phyloP scores from a whole-genome alignment of 2,329 filamentous ascomycete species.

The Corniculantispora saksenae region DNA sequence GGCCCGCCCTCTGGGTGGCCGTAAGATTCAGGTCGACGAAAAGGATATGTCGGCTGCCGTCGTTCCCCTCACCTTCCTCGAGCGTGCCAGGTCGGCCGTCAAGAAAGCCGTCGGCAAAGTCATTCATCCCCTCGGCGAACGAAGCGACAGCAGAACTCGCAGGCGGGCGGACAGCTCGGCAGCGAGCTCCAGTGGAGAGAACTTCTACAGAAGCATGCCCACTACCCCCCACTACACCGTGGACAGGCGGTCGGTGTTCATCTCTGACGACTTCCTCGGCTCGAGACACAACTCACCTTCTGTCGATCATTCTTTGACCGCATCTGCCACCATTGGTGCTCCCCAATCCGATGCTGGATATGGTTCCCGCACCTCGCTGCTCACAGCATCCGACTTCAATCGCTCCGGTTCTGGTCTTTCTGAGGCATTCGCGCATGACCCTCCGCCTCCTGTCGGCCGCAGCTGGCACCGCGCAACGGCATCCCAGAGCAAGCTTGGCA shows the following conservation, averaged over 20 bases:
- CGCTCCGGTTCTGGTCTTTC: neutral
- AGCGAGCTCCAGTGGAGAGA: constrained; percentile 64
- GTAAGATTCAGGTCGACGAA: constrained; percentile 88
- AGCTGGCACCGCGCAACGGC: constrained; percentile 45
- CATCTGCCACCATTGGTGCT: constrained; percentile 28
- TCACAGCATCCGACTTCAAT: neutral
- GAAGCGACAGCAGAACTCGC: constrained; percentile 55
- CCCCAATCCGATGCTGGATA: constrained; percentile 33
- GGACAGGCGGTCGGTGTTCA: constrained; percentile 53
- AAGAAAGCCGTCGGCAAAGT: constrained; percentile 67
- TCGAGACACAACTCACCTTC: constrained; percentile 22
- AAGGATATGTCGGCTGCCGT: constrained; percentile 89
- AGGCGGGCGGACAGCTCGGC: constrained; percentile 62
- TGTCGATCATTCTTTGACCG: constrained; percentile 26
- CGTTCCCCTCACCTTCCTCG: constrained; percentile 82
- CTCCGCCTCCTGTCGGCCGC: constrained; percentile 32
- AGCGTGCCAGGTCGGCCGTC: constrained; percentile 78
- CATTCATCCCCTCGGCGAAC: constrained; percentile 61
- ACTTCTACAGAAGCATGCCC: constrained; percentile 43
- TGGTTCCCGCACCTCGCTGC: constrained; percentile 43
- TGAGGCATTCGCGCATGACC: constrained; percentile 25
- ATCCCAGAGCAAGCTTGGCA: constrained; percentile 43
- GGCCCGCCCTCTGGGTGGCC: constrained; percentile 71
- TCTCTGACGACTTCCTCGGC: constrained; percentile 57
- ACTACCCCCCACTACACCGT: constrained; percentile 57